Evolutionary conservation across 2,329 filamentous ascomycete genomes (phyloP).

Genomic region (Diaporthe sp.): DNA sequence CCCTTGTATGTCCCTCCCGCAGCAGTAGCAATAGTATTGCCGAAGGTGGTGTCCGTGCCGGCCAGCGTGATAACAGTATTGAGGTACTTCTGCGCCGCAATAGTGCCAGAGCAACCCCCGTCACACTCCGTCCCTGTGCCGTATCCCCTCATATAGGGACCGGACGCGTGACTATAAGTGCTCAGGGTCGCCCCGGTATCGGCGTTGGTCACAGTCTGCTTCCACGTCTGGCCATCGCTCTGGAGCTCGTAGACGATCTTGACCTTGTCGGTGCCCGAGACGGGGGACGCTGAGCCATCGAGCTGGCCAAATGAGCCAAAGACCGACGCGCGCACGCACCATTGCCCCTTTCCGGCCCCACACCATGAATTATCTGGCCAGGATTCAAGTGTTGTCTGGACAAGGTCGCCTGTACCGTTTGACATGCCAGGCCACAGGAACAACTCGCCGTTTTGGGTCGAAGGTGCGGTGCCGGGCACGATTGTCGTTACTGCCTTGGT

Average conservation of each 20-base stretch:
- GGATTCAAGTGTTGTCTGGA: constrained; percentile 58
- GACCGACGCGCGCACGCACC: constrained; percentile 55
- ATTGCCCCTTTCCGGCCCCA: constrained; percentile 54
- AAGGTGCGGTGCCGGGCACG: constrained; percentile 54
- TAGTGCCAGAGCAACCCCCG: constrained; percentile 53
- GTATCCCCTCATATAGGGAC: constrained; percentile 54
- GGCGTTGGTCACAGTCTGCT: constrained; percentile 53
- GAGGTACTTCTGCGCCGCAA: constrained; percentile 54
- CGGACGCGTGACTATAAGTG: constrained; percentile 51
- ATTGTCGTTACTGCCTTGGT: constrained; percentile 56
- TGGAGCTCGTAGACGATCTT: constrained; percentile 47
- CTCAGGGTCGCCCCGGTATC: constrained; percentile 52
- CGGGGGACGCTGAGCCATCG: constrained; percentile 43
- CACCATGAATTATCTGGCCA: constrained; percentile 59
- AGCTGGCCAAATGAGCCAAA: constrained; percentile 59
- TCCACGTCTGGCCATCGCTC: constrained; percentile 44
- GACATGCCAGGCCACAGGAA: constrained; percentile 62
- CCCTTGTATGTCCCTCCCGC: constrained; percentile 53
- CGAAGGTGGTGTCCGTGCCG: constrained; percentile 50
- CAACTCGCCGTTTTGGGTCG: constrained; percentile 54
- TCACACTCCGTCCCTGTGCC: constrained; percentile 59
- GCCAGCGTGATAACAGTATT: constrained; percentile 56
- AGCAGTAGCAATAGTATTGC: constrained; percentile 46
- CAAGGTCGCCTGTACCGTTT: constrained; percentile 59
- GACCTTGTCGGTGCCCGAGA: constrained; percentile 32